Percentiles rank a stretch among this genome's conserved stretches.
Evolutionary conservation across 108 stramenopile genomes (phyloP).

Genomic region (Epithemia pelagica): DNA sequence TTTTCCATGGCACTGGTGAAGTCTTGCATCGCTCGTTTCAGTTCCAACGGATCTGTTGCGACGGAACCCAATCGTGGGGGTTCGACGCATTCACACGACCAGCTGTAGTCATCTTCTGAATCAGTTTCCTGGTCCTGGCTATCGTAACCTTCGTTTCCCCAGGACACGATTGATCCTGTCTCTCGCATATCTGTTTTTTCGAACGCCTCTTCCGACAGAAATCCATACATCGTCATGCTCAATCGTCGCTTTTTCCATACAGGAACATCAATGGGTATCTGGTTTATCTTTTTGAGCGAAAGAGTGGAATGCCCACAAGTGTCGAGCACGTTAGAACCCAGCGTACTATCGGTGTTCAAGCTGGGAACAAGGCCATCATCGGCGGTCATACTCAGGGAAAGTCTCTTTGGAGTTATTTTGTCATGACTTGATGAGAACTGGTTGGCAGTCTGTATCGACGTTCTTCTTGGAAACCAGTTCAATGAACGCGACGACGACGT

Average conservation of each 20-base stretch:
- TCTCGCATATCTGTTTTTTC: neutral
- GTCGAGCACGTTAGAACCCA: neutral
- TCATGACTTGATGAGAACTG: neutral
- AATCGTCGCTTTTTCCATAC: neutral
- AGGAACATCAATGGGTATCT: neutral
- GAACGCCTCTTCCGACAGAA: neutral
- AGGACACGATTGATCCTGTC: neutral
- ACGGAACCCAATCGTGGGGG: neutral
- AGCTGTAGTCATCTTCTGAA: neutral
- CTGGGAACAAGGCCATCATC: neutral
- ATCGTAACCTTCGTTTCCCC: neutral
- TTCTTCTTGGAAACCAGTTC: too few relatives aligned
- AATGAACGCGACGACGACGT: neutral
- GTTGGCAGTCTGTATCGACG: neutral
- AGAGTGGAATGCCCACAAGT: neutral
- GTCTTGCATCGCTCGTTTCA: conserved; percentile 7
- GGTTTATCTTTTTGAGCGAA: neutral
- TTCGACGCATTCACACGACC: neutral
- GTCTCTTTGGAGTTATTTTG: neutral
- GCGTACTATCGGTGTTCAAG: neutral
- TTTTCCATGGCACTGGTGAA: conserved; percentile 51
- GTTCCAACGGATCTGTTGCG: neutral
- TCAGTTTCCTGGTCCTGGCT: neutral
- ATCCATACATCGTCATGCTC: conserved; percentile 7
- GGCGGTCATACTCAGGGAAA: neutral